Conservation (phyloP, 257 asterid species). For the Primulina huaijiensis region DNA sequence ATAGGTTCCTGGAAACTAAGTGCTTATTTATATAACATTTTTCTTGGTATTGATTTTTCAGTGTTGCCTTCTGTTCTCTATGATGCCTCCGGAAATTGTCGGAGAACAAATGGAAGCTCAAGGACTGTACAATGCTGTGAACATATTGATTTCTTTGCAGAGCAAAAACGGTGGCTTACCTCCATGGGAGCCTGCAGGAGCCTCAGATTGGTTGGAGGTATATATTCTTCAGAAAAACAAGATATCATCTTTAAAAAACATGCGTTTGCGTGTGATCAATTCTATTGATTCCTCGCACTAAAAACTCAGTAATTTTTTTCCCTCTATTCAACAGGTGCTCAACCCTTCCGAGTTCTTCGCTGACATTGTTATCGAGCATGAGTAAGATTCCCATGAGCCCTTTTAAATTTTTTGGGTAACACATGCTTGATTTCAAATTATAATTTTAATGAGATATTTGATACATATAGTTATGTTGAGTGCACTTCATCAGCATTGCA, state of each 20-base stretch:
- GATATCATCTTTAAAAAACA: background rate
- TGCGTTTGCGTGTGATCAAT: background rate
- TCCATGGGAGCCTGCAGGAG: slow-evolving; percentile 98
- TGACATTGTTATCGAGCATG: slow-evolving; percentile 64
- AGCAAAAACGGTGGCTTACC: slow-evolving; percentile 88
- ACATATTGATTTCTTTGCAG: slow-evolving; percentile 67
- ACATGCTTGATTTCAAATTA: too few relatives aligned
- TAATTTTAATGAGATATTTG: background rate
- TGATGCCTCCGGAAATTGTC: slow-evolving; percentile 72
- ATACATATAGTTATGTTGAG: slow-evolving; percentile 53
- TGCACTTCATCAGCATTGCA: slow-evolving; percentile 76
- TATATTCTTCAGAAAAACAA: slow-evolving; percentile 4
- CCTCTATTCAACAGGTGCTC: slow-evolving; percentile 39
- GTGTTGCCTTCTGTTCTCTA: slow-evolving; percentile 81
- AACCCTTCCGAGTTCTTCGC: slow-evolving; percentile 77
- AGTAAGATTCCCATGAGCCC: slow-evolving; percentile 42
- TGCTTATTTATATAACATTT: background rate
- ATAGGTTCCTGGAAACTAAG: background rate
- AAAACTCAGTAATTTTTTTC: background rate
- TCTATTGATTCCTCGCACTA: background rate
- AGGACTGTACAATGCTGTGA: slow-evolving; percentile 69
- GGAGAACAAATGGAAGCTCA: slow-evolving; percentile 68
- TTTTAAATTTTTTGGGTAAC: background rate
- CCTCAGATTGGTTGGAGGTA: slow-evolving; percentile 82
- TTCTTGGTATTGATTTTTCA: slow-evolving; percentile 16